These are phyloP conservation scores for Pyronema domesticum DNA, from an alignment of 495 filamentous ascomycete genomes.

Conservation along the genomic window DNA sequence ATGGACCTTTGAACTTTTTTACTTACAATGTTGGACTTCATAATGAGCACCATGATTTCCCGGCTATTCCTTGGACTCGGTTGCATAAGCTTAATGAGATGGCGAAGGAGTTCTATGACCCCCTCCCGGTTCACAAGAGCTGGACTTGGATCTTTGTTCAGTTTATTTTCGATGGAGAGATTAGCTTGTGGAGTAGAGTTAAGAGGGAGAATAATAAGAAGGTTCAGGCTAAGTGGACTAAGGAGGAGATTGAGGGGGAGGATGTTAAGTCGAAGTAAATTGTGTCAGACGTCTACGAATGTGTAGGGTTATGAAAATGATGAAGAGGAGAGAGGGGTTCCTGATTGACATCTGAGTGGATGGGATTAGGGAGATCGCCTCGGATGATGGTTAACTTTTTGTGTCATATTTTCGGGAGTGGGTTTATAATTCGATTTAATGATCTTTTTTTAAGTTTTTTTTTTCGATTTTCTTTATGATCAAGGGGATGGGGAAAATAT, in stretches of 20 bases:
- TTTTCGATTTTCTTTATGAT: too few species aligned
- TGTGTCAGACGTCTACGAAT: not conserved
- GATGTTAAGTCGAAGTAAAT: not conserved
- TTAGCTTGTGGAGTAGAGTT: slow-evolving; percentile 79
- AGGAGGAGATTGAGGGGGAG: slow-evolving; percentile 36
- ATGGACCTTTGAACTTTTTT: slow-evolving; percentile 76
- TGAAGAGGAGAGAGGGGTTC: too few species aligned
- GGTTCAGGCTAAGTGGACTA: slow-evolving; percentile 38
- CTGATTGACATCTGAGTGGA: too few species aligned
- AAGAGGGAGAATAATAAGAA: slow-evolving; percentile 49
- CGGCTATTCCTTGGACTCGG: slow-evolving; percentile 84
- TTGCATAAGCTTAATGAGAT: slow-evolving; percentile 56
- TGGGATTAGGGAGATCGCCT: too few species aligned
- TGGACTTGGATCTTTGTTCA: slow-evolving; percentile 90
- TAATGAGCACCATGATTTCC: slow-evolving; percentile 98
- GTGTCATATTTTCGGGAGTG: too few species aligned
- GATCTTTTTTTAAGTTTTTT: too few species aligned
- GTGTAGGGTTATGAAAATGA: too few species aligned
- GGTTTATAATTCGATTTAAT: too few species aligned
- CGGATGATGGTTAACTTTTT: too few species aligned
- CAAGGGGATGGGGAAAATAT: too few species aligned
- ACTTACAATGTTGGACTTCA: slow-evolving; percentile 96
- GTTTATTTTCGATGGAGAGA: slow-evolving; percentile 74
- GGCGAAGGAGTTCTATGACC: slow-evolving; percentile 84
- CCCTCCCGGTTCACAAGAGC: slow-evolving; percentile 68